Percentiles rank a stretch among this genome's conserved stretches.
phyloP scores from a whole-genome alignment of 768 basidiomycete species.

The Baorangia bicolor region DNA sequence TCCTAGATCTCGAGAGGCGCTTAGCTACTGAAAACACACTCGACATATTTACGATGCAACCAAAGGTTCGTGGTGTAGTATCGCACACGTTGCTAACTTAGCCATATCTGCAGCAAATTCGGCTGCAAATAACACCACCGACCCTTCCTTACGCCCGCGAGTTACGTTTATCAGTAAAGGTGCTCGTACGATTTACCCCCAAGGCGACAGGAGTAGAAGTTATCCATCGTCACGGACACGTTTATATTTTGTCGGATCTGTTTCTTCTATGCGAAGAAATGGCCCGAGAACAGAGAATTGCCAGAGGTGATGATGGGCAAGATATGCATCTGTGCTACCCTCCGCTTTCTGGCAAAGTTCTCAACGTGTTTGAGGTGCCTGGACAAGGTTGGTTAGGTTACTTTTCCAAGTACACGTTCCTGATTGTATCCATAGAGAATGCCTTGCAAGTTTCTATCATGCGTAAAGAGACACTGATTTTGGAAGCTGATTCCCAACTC shows the following conservation, averaged over 20 bases:
- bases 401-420: not conserved
- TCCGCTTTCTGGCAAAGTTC: slow-evolving; percentile 91
- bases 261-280: slow-evolving; percentile 90
- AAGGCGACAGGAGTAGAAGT: slow-evolving; percentile 72
- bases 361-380: slow-evolving; percentile 63
- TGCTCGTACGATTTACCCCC: slow-evolving; percentile 75
- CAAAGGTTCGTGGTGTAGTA: slow-evolving; percentile 56
- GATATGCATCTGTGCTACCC: slow-evolving; percentile 96
- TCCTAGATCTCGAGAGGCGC: slow-evolving; percentile 78
- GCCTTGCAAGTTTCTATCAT: slow-evolving; percentile 78
- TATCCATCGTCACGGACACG: slow-evolving; percentile 71
- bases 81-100: slow-evolving; percentile 2
- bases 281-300: slow-evolving; percentile 57
- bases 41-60: slow-evolving; percentile 95
- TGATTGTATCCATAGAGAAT: slow-evolving; percentile 51
- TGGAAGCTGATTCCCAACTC: slow-evolving; percentile 59
- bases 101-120: slow-evolving; percentile 62
- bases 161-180: slow-evolving; percentile 70
- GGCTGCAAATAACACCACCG: slow-evolving; percentile 86
- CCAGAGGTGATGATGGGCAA: slow-evolving; percentile 51
- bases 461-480: slow-evolving; percentile 77
- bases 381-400: slow-evolving; percentile 51
- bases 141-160: slow-evolving; percentile 74
- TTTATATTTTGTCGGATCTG: slow-evolving; percentile 90
- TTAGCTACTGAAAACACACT: slow-evolving; percentile 76